Conservation (phyloP, 129 eudicot genomes). For the Artemisia annua region DNA sequence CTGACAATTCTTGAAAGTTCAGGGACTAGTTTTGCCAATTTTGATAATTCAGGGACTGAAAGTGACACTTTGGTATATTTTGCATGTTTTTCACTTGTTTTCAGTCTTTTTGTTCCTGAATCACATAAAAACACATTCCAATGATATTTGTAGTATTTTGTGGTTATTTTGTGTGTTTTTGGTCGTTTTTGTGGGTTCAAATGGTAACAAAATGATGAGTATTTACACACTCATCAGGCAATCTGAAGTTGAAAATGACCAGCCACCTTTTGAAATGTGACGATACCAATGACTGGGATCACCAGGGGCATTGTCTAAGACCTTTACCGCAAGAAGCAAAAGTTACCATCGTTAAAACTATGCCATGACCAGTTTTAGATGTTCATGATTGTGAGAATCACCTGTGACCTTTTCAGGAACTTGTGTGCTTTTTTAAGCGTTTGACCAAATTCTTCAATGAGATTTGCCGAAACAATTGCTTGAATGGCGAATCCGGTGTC, state of each 20-base stretch:
- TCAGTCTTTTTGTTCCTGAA: too few relatives aligned
- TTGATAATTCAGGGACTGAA: too few relatives aligned
- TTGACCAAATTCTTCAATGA: constrained; percentile 68
- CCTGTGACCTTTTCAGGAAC: constrained; percentile 79
- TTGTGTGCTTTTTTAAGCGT: constrained; percentile 71
- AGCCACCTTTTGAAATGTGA: constrained; percentile 95
- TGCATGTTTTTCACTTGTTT: too few relatives aligned
- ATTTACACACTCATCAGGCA: too few relatives aligned
- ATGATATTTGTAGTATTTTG: too few relatives aligned
- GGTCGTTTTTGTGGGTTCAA: too few relatives aligned
- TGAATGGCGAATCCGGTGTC: constrained; percentile 76
- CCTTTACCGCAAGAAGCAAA: constrained; percentile 41
- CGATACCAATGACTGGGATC: constrained; percentile 80
- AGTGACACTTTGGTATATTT: too few relatives aligned
- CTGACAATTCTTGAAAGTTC: too few relatives aligned
- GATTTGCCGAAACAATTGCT: constrained; percentile 73
- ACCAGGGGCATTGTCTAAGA: constrained; percentile 74
- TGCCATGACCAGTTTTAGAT: background rate
- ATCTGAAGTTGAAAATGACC: constrained; percentile 98
- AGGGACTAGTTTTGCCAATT: too few relatives aligned
- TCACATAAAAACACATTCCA: too few relatives aligned
- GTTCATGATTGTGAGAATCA: constrained; percentile 15
- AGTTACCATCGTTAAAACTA: background rate
- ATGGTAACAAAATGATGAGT: too few relatives aligned
- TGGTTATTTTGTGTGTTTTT: too few relatives aligned